Evolutionary conservation across 257 asterid genomes (phyloP).

Genomic region (Salvia splendens): DNA sequence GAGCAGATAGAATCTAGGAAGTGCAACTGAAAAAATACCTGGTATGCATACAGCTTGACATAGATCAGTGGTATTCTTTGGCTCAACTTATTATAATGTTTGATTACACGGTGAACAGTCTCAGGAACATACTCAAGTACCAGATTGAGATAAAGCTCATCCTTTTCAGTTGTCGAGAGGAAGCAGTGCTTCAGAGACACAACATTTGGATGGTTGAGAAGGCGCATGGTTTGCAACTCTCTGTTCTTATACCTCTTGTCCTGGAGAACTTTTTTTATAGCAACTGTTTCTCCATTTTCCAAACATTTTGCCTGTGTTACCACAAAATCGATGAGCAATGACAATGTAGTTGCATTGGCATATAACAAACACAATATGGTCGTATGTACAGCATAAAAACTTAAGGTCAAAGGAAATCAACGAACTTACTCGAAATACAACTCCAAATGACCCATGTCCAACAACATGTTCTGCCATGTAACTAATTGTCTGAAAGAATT

Average conservation of each 20-base stretch:
- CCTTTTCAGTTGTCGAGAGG: slow-evolving; percentile 96
- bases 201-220: slow-evolving; percentile 93
- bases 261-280: slow-evolving; percentile 94
- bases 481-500: slow-evolving; percentile 66
- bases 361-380: slow-evolving; percentile 22
- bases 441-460: slow-evolving; percentile 94
- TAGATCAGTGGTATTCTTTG: slow-evolving; percentile 89
- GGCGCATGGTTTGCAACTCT: slow-evolving; percentile 95
- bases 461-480: slow-evolving; percentile 95
- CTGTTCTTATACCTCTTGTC: slow-evolving; percentile 94
- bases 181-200: slow-evolving; percentile 93
- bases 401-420: slow-evolving; percentile 22
- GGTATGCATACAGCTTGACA: slow-evolving; percentile 87
- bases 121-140: slow-evolving; percentile 98
- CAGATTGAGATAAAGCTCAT: slow-evolving; percentile 86
- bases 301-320: slow-evolving; percentile 85
- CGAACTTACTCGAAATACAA: slow-evolving; percentile 74
- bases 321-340: slow-evolving; percentile 31
- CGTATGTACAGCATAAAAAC: slow-evolving; percentile 24
- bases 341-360: slow-evolving; percentile 18
- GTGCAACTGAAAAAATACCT: slow-evolving; percentile 47
- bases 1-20: slow-evolving; percentile 23
- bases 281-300: slow-evolving; percentile 92
- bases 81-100: slow-evolving; percentile 83
- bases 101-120: slow-evolving; percentile 90